These are phyloP conservation scores for Leptographium wingfieldii DNA, from an alignment of 2,329 filamentous ascomycete species.

Conservation along the genomic window DNA sequence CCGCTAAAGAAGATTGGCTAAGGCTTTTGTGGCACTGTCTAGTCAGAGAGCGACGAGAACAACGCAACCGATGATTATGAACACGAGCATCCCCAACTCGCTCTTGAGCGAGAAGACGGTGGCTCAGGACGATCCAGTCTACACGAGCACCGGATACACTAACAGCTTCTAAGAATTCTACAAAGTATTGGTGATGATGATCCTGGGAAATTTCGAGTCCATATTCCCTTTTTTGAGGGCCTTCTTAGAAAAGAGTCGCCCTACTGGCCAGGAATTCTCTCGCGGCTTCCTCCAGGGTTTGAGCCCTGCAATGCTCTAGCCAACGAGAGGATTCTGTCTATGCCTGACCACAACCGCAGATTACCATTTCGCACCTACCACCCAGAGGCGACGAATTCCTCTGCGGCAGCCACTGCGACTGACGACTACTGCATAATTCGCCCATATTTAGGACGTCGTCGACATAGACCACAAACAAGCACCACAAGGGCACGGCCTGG, in stretches of 20 bases:
- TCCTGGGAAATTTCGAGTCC: background rate
- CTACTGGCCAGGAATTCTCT: background rate
- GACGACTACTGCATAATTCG: slow-evolving; percentile 37
- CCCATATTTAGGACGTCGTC: slow-evolving; percentile 31
- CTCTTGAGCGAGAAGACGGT: slow-evolving; percentile 4
- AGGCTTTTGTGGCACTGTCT: slow-evolving; percentile 4
- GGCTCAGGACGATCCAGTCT: slow-evolving; percentile 1
- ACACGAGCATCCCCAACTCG: background rate
- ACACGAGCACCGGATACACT: background rate
- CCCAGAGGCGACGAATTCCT: background rate
- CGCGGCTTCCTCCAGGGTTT: background rate
- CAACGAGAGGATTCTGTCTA: slow-evolving; percentile 1
- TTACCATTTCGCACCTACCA: background rate
- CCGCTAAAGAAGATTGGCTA: slow-evolving; percentile 2
- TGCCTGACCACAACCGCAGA: background rate
- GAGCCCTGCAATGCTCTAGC: background rate
- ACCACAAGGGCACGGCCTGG: background rate
- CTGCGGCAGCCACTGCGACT: background rate
- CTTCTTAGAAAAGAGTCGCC: background rate
- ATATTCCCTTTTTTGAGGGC: background rate
- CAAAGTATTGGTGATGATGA: background rate
- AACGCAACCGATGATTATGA: background rate
- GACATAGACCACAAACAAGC: background rate
- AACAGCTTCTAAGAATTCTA: background rate
- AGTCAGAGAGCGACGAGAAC: background rate